A percentile compares a stretch with the other conserved stretches of the same genome.
These are phyloP conservation scores for Fusarium xylarioides DNA, from an alignment of 2,329 filamentous ascomycete species.

Conservation along the genomic window DNA sequence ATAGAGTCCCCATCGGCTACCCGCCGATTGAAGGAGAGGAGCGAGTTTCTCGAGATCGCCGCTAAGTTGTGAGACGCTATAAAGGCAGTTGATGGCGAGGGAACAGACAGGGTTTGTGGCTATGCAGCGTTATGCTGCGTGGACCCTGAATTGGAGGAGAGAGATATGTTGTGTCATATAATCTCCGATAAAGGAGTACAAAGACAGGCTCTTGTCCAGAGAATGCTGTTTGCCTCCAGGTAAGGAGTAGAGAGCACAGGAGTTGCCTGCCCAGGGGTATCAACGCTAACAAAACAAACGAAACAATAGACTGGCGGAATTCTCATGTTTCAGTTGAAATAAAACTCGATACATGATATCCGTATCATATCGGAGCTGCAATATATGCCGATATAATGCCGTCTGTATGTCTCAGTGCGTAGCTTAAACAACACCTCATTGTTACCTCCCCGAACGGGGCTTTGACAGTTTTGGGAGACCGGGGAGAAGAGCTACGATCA, in stretches of 20 bases:
- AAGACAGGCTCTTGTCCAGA: slow-evolving; percentile 9
- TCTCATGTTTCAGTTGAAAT: neutral
- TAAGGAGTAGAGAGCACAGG: neutral
- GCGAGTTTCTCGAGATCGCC: slow-evolving; percentile 47
- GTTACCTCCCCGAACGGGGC: slow-evolving; percentile 60
- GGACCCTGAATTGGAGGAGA: slow-evolving; percentile 53
- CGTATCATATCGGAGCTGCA: neutral
- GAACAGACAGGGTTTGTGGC: slow-evolving; percentile 44
- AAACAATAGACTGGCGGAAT: neutral
- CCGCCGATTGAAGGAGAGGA: slow-evolving; percentile 57
- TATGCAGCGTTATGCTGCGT: slow-evolving; percentile 38
- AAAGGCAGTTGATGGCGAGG: slow-evolving; percentile 49
- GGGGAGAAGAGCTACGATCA: slow-evolving; percentile 50
- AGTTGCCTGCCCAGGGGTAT: neutral
- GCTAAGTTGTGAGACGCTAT: slow-evolving; percentile 52
- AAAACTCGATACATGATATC: neutral
- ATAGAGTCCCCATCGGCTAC: slow-evolving; percentile 51
- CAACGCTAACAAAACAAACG: neutral
- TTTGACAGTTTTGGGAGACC: slow-evolving; percentile 64
- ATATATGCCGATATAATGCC: neutral
- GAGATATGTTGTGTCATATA: slow-evolving; percentile 50
- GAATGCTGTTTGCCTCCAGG: too few relatives aligned
- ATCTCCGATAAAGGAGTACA: slow-evolving; percentile 43
- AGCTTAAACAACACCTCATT: slow-evolving; percentile 59
- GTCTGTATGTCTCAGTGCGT: slow-evolving; percentile 58